Base-by-base conservation (phyloP, 179 eudicot species). In the Sideroxylon spinosum region DNA sequence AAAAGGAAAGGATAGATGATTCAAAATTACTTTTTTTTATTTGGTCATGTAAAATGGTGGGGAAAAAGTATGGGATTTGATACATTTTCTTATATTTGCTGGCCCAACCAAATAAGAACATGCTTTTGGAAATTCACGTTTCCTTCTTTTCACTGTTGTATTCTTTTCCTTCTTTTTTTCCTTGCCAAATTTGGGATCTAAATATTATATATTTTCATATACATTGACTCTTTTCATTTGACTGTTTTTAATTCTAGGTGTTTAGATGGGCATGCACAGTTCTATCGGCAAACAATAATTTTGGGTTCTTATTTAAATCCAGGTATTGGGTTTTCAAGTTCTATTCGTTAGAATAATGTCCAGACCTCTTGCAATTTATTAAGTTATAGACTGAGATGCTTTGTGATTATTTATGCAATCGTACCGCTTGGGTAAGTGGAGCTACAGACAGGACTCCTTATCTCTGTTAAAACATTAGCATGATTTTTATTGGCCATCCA, bases 211-310 rank as follows among this genome's bases (percentile, higher is more conserved):
- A n/a, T n/a, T n/a, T n/a, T n/a, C n/a, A n/a, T n/a, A n/a, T n/a
- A n/a, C n/a, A n/a, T 44, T 80, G 29, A 56, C 63, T 60, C 52
- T 23, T 55, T 37, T 32, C 8, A 11, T 6, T 52, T 68, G 11
- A 37, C 23, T 78, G 20, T 71, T 75, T 61, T 46, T 25, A 57
- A 19, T 79, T 52, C 26, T 75, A 96, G 99, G 99, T 94, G 91
- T 84, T 82, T 88, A 55, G 93, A 94, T 84, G 93, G 85, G 68
- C 96, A 87, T 73, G 93, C 98, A 37, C 89, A 81, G 37, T 96
- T 90, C 82, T 96, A 96, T 76, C 94, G 99, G 57, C 99, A 96
- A 78, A 87, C 97, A 72, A 91, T 96, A 53, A 86, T 94, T 71
- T 76, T 96, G 77, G 84, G 97, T 60, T 92, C 97, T 74, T 91